Percentiles rank a stretch among this genome's conserved stretches.
Evolutionary conservation across 495 filamentous ascomycete species (phyloP).

Genomic region (Talaromyces ruber): DNA sequence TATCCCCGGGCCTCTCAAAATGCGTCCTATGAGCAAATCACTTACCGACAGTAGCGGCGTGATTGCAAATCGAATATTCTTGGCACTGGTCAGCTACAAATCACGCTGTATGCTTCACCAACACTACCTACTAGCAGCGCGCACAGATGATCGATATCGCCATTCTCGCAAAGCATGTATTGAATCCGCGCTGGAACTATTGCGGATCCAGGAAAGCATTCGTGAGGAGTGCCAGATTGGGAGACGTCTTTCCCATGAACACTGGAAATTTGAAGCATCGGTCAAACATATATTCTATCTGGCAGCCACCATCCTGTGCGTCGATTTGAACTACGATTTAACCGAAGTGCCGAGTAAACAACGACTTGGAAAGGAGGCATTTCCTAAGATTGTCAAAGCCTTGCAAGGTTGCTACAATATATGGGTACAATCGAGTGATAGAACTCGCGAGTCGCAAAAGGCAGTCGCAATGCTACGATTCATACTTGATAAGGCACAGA

Average conservation of each 20-base stretch:
- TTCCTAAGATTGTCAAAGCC: constrained; percentile 53
- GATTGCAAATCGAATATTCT: constrained; percentile 29
- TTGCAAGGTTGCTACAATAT: constrained; percentile 56
- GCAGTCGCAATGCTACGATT: constrained; percentile 55
- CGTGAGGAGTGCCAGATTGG: constrained; percentile 22
- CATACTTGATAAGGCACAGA: constrained; percentile 57
- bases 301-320: constrained; percentile 27
- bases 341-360: constrained; percentile 3
- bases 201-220: constrained; percentile 13
- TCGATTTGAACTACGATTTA: background rate
- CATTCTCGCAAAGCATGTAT: constrained; percentile 29
- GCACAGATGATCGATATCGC: constrained; percentile 19
- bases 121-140: constrained; percentile 23
- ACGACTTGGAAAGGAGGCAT: constrained; percentile 30
- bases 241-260: constrained; percentile 19
- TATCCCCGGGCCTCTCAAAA: constrained; percentile 20
- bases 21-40: constrained; percentile 26
- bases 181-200: constrained; percentile 28
- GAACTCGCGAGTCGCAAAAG: constrained; percentile 65
- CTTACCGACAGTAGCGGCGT: constrained; percentile 28
- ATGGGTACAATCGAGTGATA: constrained; percentile 55
- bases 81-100: constrained; percentile 33
- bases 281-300: constrained; percentile 27
- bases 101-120: constrained; percentile 35
- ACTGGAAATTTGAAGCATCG: constrained; percentile 24